A percentile compares a stretch with the other conserved stretches of the same genome.
phyloP scores from a whole-genome alignment of 1,139 yeast genomes.

The Taphrina wiesneri region DNA sequence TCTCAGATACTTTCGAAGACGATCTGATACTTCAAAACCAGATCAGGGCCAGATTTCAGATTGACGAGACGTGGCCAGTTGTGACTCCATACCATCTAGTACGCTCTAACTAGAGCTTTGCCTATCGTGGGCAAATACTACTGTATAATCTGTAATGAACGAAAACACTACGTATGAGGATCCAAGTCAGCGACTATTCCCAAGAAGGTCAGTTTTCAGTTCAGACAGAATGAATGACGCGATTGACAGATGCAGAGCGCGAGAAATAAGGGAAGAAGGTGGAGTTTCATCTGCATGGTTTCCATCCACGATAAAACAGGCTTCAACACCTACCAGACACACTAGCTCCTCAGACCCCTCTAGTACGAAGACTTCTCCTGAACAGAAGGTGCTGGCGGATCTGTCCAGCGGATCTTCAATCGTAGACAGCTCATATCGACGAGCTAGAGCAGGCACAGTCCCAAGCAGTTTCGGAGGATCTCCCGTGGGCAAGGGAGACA shows the following conservation, averaged over 20 bases:
- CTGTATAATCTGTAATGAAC: slow-evolving; percentile 13
- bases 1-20: not conserved
- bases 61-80: not conserved
- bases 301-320: slow-evolving; percentile 25
- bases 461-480: slow-evolving; percentile 49
- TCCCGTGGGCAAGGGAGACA: slow-evolving; percentile 33
- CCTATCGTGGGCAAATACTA: not conserved
- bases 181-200: slow-evolving; percentile 11
- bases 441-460: slow-evolving; percentile 52
- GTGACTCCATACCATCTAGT: not conserved
- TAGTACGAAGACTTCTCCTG: slow-evolving; percentile 12
- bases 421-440: slow-evolving; percentile 38
- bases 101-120: not conserved
- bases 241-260: slow-evolving; percentile 11
- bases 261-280: slow-evolving; percentile 32
- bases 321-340: slow-evolving; percentile 4
- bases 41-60: not conserved
- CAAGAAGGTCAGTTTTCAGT: slow-evolving; percentile 16
- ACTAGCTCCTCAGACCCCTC: slow-evolving; percentile 12
- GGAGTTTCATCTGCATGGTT: slow-evolving; percentile 30
- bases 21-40: not conserved
- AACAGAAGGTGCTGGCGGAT: slow-evolving; percentile 11
- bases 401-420: slow-evolving; percentile 11
- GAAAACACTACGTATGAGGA: slow-evolving; percentile 1
- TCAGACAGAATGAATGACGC: not conserved